Evolutionary conservation across 805 yeast genomes (phyloP).

Genomic region (Candida takata): DNA sequence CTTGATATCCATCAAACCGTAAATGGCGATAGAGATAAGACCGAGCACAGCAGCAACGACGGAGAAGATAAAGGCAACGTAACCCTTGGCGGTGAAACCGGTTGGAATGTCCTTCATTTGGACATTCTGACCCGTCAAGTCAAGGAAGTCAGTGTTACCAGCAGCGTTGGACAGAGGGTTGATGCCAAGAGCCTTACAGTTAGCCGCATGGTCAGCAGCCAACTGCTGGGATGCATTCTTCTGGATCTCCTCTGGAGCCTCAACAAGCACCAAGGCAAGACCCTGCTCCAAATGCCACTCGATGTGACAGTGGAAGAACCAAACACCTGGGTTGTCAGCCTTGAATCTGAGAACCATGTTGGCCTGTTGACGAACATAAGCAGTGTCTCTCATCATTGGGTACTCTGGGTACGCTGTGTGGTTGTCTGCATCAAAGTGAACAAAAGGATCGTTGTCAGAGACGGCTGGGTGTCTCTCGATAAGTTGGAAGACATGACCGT

Average conservation of each 20-base stretch:
- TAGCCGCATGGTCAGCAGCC: constrained; percentile 50
- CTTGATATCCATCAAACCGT: constrained; percentile 81
- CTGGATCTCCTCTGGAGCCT: constrained; percentile 73
- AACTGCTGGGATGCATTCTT: constrained; percentile 44
- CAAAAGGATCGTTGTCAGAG: constrained; percentile 40
- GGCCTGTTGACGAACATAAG: constrained; percentile 76
- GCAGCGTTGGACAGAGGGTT: constrained; percentile 80
- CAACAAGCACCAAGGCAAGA: constrained; percentile 70
- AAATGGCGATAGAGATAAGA: constrained; percentile 63
- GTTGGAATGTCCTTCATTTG: constrained; percentile 64
- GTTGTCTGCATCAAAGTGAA: constrained; percentile 47
- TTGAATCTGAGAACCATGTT: constrained; percentile 79
- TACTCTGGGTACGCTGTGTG: constrained; percentile 51
- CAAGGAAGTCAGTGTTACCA: constrained; percentile 53
- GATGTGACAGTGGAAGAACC: constrained; percentile 98
- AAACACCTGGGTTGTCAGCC: constrained; percentile 95
- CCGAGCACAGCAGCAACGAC: constrained; percentile 83
- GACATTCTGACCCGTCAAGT: constrained; percentile 67
- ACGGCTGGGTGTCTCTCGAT: constrained; percentile 66
- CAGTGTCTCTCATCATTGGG: constrained; percentile 82
- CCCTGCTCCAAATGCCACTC: constrained; percentile 99
- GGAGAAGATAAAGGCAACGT: constrained; percentile 89
- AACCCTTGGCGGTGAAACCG: constrained; percentile 94
- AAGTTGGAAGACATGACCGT: constrained; percentile 82
- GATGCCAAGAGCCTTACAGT: constrained; percentile 54